Evolutionary conservation across 1,284 basidiomycete species (phyloP), one percentile per base, ranked within the genome.

Genomic region (Phellopilus nigrolimitatus): DNA sequence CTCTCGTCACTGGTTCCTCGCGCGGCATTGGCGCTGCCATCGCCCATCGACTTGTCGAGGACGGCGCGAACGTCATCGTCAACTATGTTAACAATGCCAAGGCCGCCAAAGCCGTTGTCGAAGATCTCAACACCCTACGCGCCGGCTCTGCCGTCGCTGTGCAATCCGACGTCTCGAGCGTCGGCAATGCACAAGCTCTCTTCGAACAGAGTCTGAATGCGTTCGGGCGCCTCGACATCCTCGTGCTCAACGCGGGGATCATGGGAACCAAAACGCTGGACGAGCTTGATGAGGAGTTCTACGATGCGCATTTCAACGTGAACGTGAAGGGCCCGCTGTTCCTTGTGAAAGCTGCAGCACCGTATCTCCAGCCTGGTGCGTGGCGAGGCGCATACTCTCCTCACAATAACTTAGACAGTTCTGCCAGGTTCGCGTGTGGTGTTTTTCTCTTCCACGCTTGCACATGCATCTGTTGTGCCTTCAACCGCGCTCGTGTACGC

Each of bases 261-360:
- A 76, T 79, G 74, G 73, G 72, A 3, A 70, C 66, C 57, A 72
- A 66, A 54, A 62, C 66, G 13, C 61, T 81, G 9, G 62, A 64
- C 17, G 72, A 76, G 22, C 61, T 76, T 13, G 75, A 77, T 51
- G 79, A 81, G 61, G 63, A 62, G 25, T 71, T 71, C 56, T 80
- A 70, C 56, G 74, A 80, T 56, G 59, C 57, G 24, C 73, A 75
- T 56, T 72, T 79, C 53, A 64, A 74, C 50, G 68, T 70, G 37
- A 82, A 82, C 55, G 77, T 82, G 41, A 79, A 79, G 57, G 76
- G 71, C 0, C 78, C 80, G 1, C 57, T 82, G 21, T 82, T 82
- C 66, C 66, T 79, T 45, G 71, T 71, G 1, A 72, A 82, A 56
- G 67, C 67, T 3, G 76, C 70, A 1, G 70, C 70, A 5, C 62